These are phyloP conservation scores for Monarda citriodora DNA, from an alignment of 305 asterid species.

Conservation along the genomic window DNA sequence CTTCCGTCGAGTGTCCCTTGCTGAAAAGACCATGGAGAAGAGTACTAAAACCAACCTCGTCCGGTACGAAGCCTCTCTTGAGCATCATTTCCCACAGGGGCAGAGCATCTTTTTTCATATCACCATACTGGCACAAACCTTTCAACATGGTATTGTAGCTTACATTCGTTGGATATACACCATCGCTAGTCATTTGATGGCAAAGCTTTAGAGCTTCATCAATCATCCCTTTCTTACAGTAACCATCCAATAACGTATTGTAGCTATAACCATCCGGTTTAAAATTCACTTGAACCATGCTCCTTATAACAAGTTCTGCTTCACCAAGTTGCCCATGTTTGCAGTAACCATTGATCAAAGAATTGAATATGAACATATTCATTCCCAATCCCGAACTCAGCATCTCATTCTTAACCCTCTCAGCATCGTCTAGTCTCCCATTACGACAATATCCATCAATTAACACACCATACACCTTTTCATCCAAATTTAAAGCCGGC, in stretches of 20 bases:
- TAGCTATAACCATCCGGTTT: slow-evolving; percentile 86
- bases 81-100: slow-evolving; percentile 75
- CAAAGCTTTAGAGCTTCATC: slow-evolving; percentile 63
- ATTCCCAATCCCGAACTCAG: slow-evolving; percentile 55
- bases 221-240: slow-evolving; percentile 65
- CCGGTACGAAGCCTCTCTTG: slow-evolving; percentile 67
- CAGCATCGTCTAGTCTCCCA: slow-evolving; percentile 81
- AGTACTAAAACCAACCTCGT: slow-evolving; percentile 74
- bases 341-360: slow-evolving; percentile 81
- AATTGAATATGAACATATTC: slow-evolving; percentile 68
- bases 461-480: slow-evolving; percentile 65
- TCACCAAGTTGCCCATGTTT: slow-evolving; percentile 61
- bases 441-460: slow-evolving; percentile 75
- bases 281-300: slow-evolving; percentile 48
- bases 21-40: slow-evolving; percentile 68
- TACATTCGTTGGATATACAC: slow-evolving; percentile 55
- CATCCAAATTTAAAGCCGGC: slow-evolving; percentile 50
- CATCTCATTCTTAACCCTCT: slow-evolving; percentile 74
- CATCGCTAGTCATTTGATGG: slow-evolving; percentile 62
- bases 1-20: slow-evolving; percentile 44
- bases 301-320: slow-evolving; percentile 47
- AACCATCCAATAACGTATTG: slow-evolving; percentile 72
- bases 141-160: slow-evolving; percentile 83
- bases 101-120: slow-evolving; percentile 71
- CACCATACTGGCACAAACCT: slow-evolving; percentile 65